Base-by-base conservation (phyloP, 805 yeast species). In the Teunomyces kruisii region DNA sequence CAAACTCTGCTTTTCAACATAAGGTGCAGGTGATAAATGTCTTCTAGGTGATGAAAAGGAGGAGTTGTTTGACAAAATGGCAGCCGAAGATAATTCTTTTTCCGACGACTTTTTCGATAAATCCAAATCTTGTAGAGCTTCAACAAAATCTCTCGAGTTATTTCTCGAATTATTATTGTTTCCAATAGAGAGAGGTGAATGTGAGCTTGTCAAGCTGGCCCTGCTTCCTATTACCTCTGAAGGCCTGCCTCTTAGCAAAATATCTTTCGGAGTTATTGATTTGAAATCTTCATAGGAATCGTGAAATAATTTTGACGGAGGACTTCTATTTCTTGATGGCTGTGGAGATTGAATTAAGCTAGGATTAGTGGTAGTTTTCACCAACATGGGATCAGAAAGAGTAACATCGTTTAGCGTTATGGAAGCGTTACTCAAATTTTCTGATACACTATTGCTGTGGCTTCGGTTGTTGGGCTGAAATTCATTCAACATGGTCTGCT, bases 21-120 rank as follows among this genome's bases (percentile, higher is more conserved):
- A 51, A 1, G 74, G 74, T 1, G 74, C 74, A 2, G 86, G 81
- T 1, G 86, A 81, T 5, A 81, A 66, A 27, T 76, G 80, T 47
- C 84, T 64, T 55, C 83, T 68, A 12, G 86, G 86, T 1, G 85
- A 78, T 32, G 74, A 55, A 57, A 64, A 54, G 43, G 66, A 59
- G 13, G 70, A 61, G 32, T 53, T 59, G 19, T 55, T 49, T 7
- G 40, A 47, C 9, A 41, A 40, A 0, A 40, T 9, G 12, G 47
- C 40, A 12, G 43, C 33, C 19, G 46, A 27, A 15, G 29, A 24
- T 27, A 39, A 39, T 10, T 30, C 42, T 4, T 31, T 46, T 15
- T 59, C 66, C 2, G 62, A 53, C 0, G 58, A 54, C 29, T 48
- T 51, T 31, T 55, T 58, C 6, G 57, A 49, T 41, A 68, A 49